Evolutionary conservation across 208 protist species (phyloP).

Genomic region (Trypanosoma melophagium): DNA sequence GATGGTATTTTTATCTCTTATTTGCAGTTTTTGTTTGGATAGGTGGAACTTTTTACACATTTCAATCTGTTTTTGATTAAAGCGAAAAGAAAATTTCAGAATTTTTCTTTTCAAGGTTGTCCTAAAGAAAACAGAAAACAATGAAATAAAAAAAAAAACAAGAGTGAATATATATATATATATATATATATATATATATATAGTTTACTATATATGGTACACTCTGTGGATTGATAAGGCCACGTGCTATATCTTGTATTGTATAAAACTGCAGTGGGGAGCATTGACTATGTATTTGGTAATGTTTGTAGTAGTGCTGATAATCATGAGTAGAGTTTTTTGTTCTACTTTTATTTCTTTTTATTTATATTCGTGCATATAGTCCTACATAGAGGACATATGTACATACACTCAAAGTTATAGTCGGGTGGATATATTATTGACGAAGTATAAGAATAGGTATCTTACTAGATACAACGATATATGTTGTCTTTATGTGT

Average conservation of each 20-base stretch:
- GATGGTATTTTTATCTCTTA: slow-evolving; percentile 58
- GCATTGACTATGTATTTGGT: too few relatives aligned
- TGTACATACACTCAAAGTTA: too few relatives aligned
- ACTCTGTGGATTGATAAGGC: too few relatives aligned
- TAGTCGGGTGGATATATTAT: too few relatives aligned
- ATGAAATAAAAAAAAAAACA: too few relatives aligned
- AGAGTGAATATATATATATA: too few relatives aligned
- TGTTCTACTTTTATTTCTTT: slow-evolving; percentile 13
- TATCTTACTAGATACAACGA: too few relatives aligned
- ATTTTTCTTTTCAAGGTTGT: slow-evolving; percentile 12
- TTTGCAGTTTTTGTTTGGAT: slow-evolving; percentile 49
- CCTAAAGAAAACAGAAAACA: neutral
- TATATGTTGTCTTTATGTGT: too few relatives aligned
- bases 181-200: neutral
- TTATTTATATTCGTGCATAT: neutral
- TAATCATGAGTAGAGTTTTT: slow-evolving; percentile 12
- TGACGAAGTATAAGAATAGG: too few relatives aligned
- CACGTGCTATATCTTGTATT: too few relatives aligned
- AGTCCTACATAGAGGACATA: too few relatives aligned
- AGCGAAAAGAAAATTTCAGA: slow-evolving; percentile 13
- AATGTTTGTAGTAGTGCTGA: neutral
- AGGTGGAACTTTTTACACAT: slow-evolving; percentile 33
- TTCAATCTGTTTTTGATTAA: slow-evolving; percentile 18
- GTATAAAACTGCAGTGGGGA: too few relatives aligned
- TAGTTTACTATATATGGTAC: neutral